A percentile compares a stretch with the other conserved stretches of the same genome.
phyloP scores from a whole-genome alignment of 768 basidiomycete species.

The Xanthoconium stramineum region DNA sequence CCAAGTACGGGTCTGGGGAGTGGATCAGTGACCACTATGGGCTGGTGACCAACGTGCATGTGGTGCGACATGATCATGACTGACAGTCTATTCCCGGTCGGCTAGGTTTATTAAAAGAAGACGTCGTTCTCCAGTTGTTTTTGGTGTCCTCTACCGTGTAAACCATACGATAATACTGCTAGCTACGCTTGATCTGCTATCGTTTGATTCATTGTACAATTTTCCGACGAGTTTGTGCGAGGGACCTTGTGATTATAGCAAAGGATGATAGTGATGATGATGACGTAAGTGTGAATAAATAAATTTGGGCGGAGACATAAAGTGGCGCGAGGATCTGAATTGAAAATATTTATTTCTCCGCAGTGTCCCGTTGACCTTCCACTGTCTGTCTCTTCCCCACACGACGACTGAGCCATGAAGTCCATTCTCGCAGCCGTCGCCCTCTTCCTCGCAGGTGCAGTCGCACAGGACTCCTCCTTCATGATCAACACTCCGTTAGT shows the following conservation, averaged over 20 bases:
- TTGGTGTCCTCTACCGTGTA: conserved; percentile 4
- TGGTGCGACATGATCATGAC: conserved; percentile 21
- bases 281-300: conserved; percentile 10
- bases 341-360: conserved; percentile 3
- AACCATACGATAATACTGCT: conserved; percentile 1
- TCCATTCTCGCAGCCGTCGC: conserved; percentile 36
- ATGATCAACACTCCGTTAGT: conserved; percentile 73
- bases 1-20: conserved; percentile 39
- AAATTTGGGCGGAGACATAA: conserved; percentile 35
- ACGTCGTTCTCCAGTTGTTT: neutral
- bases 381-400: conserved; percentile 12
- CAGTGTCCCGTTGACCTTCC: neutral
- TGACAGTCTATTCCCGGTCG: too few species aligned
- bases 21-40: conserved; percentile 75
- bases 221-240: too few species aligned
- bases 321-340: neutral
- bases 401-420: conserved; percentile 43
- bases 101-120: conserved; percentile 3
- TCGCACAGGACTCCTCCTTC: conserved; percentile 46
- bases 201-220: neutral
- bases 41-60: conserved; percentile 40
- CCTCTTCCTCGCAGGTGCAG: conserved; percentile 39
- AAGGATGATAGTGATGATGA: neutral
- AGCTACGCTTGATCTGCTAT: neutral
- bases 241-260: conserved; percentile 14